Base-by-base conservation (phyloP, 1,139 yeast genomes). In the Blastobotrys persicus region DNA sequence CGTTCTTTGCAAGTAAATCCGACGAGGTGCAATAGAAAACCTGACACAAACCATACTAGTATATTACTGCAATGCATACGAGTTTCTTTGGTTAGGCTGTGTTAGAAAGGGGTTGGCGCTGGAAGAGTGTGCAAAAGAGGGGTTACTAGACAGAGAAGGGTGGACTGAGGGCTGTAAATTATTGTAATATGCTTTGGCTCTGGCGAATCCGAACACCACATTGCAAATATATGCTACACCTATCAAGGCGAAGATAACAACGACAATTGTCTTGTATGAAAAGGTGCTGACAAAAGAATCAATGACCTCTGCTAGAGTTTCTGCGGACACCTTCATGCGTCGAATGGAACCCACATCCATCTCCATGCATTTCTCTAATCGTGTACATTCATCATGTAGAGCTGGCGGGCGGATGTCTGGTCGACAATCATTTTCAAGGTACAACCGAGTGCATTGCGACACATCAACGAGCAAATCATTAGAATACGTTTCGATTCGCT, bases 351-450 rank as follows among this genome's bases (percentile, higher is more conserved):
- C 79, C 17, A 49, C 77, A 59, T 91, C 95, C 53, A 88, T 75
- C 59, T 83, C 79, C 95, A 88, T 89, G 66, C 98, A 92, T 53
- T 76, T 77, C 53, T 80, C 83, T 94, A 95, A 88, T 38, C 72
- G 72, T 26, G 77, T 72, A 65, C 98, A 92, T 13, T 80, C 74
- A 12, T 70, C 67, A 57, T 85, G 89, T 31, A 89, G 66, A 0
- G 89, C 92, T 0, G 96, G 96, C 1, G 79, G 79, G 6, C 77
- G 71, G 51, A 62, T 60, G 1, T 65, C 71, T 2, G 74, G 74
- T 49, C 74, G 66, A 62, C 98, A 92, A 59, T 83, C 79, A 66
- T 92, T 91, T 32, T 83, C 68, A 20, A 78, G 65, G 63, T 83
- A 92, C 54, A 88, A 85, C 45, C 83, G 73, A 3, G 84, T 74